A percentile compares a stretch with the other conserved stretches of the same genome.
Evolutionary conservation across 78 protist genomes (phyloP).

Genomic region (Dictyostelium brefeldianum): DNA sequence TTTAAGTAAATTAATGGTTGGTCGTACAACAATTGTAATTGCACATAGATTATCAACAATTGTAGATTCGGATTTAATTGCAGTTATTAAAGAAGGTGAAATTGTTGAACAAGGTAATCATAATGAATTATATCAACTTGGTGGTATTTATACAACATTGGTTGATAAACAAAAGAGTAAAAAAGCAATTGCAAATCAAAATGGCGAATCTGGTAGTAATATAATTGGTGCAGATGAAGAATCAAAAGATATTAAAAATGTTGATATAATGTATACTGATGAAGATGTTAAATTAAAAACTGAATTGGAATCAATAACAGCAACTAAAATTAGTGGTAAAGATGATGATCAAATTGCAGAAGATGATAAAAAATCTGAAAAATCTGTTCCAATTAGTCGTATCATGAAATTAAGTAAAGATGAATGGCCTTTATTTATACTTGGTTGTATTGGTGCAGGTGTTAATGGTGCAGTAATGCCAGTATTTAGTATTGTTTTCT

Average conservation of each 20-base stretch:
- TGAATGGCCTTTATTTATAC: slow-evolving; percentile 47
- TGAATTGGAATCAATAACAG: background rate
- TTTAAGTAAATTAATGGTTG: slow-evolving; percentile 68
- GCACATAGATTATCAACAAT: slow-evolving; percentile 98
- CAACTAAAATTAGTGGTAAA: background rate
- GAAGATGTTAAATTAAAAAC: background rate
- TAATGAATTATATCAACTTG: slow-evolving; percentile 22
- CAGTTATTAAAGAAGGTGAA: slow-evolving; percentile 72
- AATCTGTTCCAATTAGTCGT: slow-evolving; percentile 24
- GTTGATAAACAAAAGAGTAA: slow-evolving; percentile 25
- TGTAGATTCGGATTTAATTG: slow-evolving; percentile 85
- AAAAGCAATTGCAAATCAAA: background rate
- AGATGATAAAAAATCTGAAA: slow-evolving; percentile 16
- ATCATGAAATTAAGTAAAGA: background rate
- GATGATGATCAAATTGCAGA: background rate
- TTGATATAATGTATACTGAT: background rate
- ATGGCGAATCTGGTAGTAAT: background rate
- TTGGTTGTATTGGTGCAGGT: slow-evolving; percentile 30
- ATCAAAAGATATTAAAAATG: background rate
- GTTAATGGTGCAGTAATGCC: slow-evolving; percentile 76
- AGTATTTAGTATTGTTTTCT: slow-evolving; percentile 51
- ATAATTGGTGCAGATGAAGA: background rate
- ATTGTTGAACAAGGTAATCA: slow-evolving; percentile 89
- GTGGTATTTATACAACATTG: slow-evolving; percentile 59
- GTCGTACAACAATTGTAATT: slow-evolving; percentile 94